These are phyloP conservation scores for Pichia sp. DNA, from an alignment of 1,139 yeast genomes.

Conservation along the genomic window DNA sequence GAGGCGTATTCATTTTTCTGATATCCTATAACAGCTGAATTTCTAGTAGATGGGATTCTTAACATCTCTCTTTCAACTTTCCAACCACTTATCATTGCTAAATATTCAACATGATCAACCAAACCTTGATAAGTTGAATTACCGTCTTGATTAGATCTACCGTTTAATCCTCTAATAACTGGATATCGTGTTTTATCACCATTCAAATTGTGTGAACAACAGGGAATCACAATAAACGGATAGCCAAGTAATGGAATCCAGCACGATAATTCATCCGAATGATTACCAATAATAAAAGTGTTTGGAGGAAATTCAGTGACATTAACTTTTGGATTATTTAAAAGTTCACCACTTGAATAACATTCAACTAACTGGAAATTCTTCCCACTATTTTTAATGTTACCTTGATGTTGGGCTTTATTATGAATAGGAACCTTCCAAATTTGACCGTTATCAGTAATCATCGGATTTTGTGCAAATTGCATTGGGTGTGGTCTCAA, in stretches of 20 bases:
- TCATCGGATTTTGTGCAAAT: conserved; percentile 45
- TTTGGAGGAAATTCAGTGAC: conserved; percentile 59
- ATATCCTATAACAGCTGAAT: conserved; percentile 80
- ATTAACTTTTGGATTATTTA: conserved; percentile 55
- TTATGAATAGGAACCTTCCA: conserved; percentile 44
- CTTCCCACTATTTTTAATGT: conserved; percentile 10
- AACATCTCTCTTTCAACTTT: conserved; percentile 75
- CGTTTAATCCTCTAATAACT: conserved; percentile 28
- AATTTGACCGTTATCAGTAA: conserved; percentile 52
- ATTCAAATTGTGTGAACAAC: conserved; percentile 83
- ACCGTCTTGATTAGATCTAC: conserved; percentile 23
- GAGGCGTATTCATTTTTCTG: conserved; percentile 30
- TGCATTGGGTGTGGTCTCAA: conserved; percentile 64
- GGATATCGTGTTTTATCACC: conserved; percentile 70
- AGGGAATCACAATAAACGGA: conserved; percentile 90
- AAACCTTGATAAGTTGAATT: conserved; percentile 70
- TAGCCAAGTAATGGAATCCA: conserved; percentile 88
- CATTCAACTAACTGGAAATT: conserved; percentile 36
- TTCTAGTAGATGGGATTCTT: conserved; percentile 90
- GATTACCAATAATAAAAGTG: conserved; percentile 88
- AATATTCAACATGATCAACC: conserved; percentile 74
- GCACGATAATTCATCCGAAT: conserved; percentile 90
- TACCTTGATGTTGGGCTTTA: conserved; percentile 20
- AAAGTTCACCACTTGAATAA: conserved; percentile 43
- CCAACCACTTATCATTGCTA: conserved; percentile 76